A percentile compares a stretch with the other conserved stretches of the same genome.
Conservation (phyloP, 371 early-diverging fungal genomes). For the Circinella umbellata region DNA sequence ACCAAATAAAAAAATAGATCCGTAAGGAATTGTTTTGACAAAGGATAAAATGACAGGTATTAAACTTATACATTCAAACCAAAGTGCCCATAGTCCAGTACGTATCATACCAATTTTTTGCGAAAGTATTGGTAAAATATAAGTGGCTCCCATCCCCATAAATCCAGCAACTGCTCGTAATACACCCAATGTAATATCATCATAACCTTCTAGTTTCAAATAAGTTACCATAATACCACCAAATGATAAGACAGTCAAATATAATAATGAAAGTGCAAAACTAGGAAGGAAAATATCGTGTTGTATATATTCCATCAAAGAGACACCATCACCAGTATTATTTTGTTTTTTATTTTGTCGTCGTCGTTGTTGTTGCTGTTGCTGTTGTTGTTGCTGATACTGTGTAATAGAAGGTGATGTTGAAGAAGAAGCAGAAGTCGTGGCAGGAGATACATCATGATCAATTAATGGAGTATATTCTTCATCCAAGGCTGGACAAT, state of each 20-base stretch:
- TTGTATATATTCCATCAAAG: background rate
- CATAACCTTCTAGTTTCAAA: constrained; percentile 5
- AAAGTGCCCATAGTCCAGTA: background rate
- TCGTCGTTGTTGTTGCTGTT: background rate
- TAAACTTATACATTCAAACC: background rate
- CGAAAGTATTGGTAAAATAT: constrained; percentile 1
- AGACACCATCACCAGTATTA: background rate
- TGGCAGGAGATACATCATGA: background rate
- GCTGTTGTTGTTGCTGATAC: background rate
- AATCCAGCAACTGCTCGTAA: constrained; percentile 1
- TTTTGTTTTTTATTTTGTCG: background rate
- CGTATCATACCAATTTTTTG: background rate
- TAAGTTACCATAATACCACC: constrained; percentile 7
- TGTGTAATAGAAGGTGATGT: no score
- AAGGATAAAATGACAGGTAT: constrained; percentile 2
- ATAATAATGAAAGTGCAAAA: background rate
- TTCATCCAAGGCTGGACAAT: background rate
- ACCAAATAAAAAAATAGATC: background rate
- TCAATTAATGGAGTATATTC: constrained; percentile 1
- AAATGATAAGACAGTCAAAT: constrained; percentile 4
- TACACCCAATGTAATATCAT: constrained; percentile 4
- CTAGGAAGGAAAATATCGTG: constrained; percentile 1
- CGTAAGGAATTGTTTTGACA: background rate
- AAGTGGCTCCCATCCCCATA: background rate
- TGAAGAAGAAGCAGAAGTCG: no score